Evolutionary conservation across 2,329 filamentous ascomycete genomes (phyloP).

Genomic region (Botrytis paeoniae): DNA sequence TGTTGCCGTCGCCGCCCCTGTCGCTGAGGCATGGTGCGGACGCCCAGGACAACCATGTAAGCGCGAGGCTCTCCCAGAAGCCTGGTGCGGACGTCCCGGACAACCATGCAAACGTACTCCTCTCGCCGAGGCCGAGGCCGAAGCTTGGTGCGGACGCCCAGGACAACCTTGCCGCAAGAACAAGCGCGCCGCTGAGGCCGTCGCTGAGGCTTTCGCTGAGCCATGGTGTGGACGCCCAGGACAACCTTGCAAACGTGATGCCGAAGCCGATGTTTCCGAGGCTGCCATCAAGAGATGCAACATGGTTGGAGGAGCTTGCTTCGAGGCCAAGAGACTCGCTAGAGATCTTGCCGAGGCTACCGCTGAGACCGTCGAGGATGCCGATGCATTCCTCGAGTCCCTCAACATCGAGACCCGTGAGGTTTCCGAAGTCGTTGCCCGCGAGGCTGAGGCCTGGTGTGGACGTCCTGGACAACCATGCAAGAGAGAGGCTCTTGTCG

Average conservation of each 20-base stretch:
- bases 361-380: slow-evolving; percentile 7
- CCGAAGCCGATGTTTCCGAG: slow-evolving; percentile 16
- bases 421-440: slow-evolving; percentile 18
- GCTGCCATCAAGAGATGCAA: slow-evolving; percentile 18
- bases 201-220: slow-evolving; percentile 5
- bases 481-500: slow-evolving; percentile 23
- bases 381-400: neutral
- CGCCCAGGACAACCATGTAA: slow-evolving; percentile 17
- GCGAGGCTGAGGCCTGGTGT: slow-evolving; percentile 31
- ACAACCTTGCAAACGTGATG: slow-evolving; percentile 19
- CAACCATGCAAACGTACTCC: slow-evolving; percentile 21
- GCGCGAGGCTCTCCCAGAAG: slow-evolving; percentile 23
- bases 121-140: slow-evolving; percentile 18
- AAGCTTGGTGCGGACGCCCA: slow-evolving; percentile 13
- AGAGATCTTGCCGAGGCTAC: slow-evolving; percentile 19
- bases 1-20: slow-evolving; percentile 4
- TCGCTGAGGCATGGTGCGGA: slow-evolving; percentile 1
- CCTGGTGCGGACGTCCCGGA: slow-evolving; percentile 24
- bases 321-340: slow-evolving; percentile 21
- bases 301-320: slow-evolving; percentile 22
- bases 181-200: slow-evolving; percentile 4
- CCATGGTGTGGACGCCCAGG: slow-evolving; percentile 9
- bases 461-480: slow-evolving; percentile 29
- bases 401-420: slow-evolving; percentile 18
- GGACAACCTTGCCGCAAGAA: slow-evolving; percentile 15